Conservation (phyloP, 192 early-diverging fungal species). For the Backusella sp. region DNA sequence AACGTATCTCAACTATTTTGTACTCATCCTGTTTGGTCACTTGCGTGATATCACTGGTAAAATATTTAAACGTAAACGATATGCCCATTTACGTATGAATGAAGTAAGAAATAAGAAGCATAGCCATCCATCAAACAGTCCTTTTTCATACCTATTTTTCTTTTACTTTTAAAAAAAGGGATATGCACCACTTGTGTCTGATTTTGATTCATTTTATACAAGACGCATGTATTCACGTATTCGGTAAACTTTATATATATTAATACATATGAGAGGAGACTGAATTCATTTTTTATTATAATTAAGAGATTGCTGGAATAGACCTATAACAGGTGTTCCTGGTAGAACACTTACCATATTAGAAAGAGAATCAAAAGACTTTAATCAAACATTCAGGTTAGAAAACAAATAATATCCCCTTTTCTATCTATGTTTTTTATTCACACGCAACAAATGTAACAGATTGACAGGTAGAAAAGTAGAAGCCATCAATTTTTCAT, state of each 20-base stretch:
- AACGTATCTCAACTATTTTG: slow-evolving; percentile 84
- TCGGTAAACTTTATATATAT: slow-evolving; percentile 25
- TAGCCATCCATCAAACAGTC: neutral
- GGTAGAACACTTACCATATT: slow-evolving; percentile 77
- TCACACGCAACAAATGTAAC: neutral
- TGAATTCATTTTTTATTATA: neutral
- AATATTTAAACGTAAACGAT: slow-evolving; percentile 59
- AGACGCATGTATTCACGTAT: slow-evolving; percentile 83
- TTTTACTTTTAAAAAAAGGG: slow-evolving; percentile 35
- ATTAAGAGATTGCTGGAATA: slow-evolving; percentile 82
- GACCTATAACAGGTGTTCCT: slow-evolving; percentile 85
- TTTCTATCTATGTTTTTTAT: neutral
- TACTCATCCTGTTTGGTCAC: slow-evolving; percentile 84
- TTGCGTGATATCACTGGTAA: slow-evolving; percentile 80
- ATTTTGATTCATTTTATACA: slow-evolving; percentile 91
- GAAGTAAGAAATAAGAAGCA: slow-evolving; percentile 13
- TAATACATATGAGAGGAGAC: neutral
- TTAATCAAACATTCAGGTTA: slow-evolving; percentile 69
- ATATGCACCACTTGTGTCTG: slow-evolving; percentile 82
- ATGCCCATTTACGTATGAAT: slow-evolving; percentile 54
- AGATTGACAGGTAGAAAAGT: slow-evolving; percentile 67
- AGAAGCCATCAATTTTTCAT: slow-evolving; percentile 81
- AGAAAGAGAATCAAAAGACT: slow-evolving; percentile 73
- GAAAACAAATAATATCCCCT: neutral
- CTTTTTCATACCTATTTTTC: neutral